Evolutionary conservation across 805 yeast genomes (phyloP), one percentile per base, ranked within the genome.

Genomic region (Danielia oregonensis): DNA sequence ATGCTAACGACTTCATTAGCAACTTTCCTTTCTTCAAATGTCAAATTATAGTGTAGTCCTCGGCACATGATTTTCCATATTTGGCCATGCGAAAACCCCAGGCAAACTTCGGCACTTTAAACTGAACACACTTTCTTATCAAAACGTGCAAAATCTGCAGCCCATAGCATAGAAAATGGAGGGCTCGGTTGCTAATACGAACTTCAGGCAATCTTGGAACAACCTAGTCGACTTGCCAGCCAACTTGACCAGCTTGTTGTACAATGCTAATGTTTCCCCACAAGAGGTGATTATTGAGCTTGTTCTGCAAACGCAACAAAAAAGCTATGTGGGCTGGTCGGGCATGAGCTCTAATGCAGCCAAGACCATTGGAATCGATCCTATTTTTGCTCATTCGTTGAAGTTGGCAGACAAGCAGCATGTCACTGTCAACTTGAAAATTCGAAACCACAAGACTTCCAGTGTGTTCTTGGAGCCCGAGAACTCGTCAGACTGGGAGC

Each of bases 401-500:
- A 68, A 65, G 0, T 49, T 86, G 4, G 35, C 47, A 3, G 81
- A 78, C 24, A 58, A 59, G 17, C 54, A 67, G 6, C 53, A 44
- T 4, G 49, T 61, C 13, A 55, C 61, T 2, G 40, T 83, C 25
- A 65, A 61, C 24, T 52, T 82, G 33, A 70, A 73, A 36, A 63
- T 76, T 10, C 65, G 74, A 24, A 57, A 55, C 35, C 75, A 72
- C n/a, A 68, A 59, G 26, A 77, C 87, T 1, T 63, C 68, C 5
- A 75, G 78, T 3, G 79, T 89, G 3, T 79, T 76, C 49, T 69
- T 91, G 28, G 96, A 86, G 49, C 97, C 97, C 0, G 59, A 74
- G 13, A 70, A 86, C 0, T 57, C 79, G 2, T 71, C 82, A 4
- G 98, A 91, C 53, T 91, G 97, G 97, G 97, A 89, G 45, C 63